These are phyloP conservation scores for Physaria fendleri DNA, from an alignment of 345 rosid genomes.

Conservation along the genomic window DNA sequence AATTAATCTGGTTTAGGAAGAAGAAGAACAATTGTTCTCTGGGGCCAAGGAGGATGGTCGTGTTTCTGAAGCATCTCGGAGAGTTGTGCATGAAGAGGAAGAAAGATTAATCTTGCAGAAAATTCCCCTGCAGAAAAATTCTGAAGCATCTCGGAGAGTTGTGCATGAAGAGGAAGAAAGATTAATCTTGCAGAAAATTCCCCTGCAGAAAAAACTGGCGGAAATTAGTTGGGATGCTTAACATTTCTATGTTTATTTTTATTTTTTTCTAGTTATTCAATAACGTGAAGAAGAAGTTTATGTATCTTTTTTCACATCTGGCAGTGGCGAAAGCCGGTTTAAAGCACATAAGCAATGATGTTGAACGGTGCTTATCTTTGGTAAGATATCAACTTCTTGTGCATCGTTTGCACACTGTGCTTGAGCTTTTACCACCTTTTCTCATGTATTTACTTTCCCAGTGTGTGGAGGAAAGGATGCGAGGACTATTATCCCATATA, in stretches of 20 bases:
- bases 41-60: slow-evolving; percentile 57
- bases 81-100: slow-evolving; percentile 83
- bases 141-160: slow-evolving; percentile 63
- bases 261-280: slow-evolving; percentile 2
- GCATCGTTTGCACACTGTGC: too few species aligned
- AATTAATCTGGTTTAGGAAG: slow-evolving; percentile 50
- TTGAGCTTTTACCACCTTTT: too few species aligned
- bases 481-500: slow-evolving; percentile 50
- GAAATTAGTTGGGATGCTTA: slow-evolving; percentile 70
- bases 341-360: slow-evolving; percentile 59
- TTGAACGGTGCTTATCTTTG: slow-evolving; percentile 80
- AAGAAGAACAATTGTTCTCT: slow-evolving; percentile 64
- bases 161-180: slow-evolving; percentile 85
- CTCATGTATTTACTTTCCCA: slow-evolving; percentile 36
- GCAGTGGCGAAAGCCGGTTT: slow-evolving; percentile 73
- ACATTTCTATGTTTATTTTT: slow-evolving; percentile 4
- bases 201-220: slow-evolving; percentile 76
- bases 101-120: slow-evolving; percentile 66
- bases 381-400: slow-evolving; percentile 39
- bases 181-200: slow-evolving; percentile 62
- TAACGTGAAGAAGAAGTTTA: slow-evolving; percentile 24
- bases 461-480: slow-evolving; percentile 92
- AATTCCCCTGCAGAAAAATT: slow-evolving; percentile 76
- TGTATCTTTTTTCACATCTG: slow-evolving; percentile 24
- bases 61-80: slow-evolving; percentile 65